Base-by-base conservation (phyloP, 495 filamentous ascomycete species). In the Cladorrhinum samala region DNA sequence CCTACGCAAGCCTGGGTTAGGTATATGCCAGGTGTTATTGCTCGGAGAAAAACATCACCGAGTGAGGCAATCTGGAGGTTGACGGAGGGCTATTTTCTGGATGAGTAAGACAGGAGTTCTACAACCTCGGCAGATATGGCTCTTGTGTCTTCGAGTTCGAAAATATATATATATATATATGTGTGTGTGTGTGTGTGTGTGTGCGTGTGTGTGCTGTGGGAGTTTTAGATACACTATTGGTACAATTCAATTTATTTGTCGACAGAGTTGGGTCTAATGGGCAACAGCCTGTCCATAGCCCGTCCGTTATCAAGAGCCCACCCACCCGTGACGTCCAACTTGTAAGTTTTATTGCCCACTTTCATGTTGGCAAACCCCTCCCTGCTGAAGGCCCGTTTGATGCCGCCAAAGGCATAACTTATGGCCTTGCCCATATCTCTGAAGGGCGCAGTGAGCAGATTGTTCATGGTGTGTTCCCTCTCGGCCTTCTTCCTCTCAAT, bases 361-460 rank as follows among this genome's bases (percentile, higher is more conserved):
- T 46, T 58, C 9, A 77, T 56, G 46, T 68, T 68, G 30, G 64
- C 63, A 51, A 79, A 80, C 0, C 77, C 77, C 39, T 76, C 74
- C 27, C 75, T 65, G 20, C 64, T 68, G 38, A 77, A 67, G 2
- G 71, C 64, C 21, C 77, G 64, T 33, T 55, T 58, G 40, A 74
- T 59, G 1, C 64, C 69, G 2, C 19, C 21, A 43, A 71, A 73
- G 2, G 71, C 45, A 2, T 47, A 46, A 8, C 49, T 51, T 19
- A 71, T 56, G 2, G 51, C 71, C 45, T 60, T 57, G 20, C 55
- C 49, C 0, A 61, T 67, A 46, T 77, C 68, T 18, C 77, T 64
- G 58, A 80, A 77, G n/a, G 76, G 76, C 44, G 65, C 59, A 4
- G 74, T 79, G 68, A 80, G 63, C 37, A 79, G 52, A 59, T 73